Percentiles rank a stretch among this genome's conserved stretches.
Conservation (phyloP, 352 stramenopile species). For the Globisporangium rhizosaccharum region DNA sequence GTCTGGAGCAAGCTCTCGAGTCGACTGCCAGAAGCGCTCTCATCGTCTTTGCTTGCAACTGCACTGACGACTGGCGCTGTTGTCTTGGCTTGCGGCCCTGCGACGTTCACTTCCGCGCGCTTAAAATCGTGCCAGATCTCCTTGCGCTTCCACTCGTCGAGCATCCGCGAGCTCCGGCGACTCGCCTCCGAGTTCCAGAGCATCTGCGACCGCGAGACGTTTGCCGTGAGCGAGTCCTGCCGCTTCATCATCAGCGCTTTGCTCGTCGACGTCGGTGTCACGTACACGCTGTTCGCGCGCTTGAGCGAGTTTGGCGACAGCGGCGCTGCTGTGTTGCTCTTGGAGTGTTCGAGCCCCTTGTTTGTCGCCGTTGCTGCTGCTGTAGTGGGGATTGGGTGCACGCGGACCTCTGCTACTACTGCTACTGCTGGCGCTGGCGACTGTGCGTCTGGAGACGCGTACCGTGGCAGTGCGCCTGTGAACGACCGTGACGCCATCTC, state of each 20-base stretch:
- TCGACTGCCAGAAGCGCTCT: neutral
- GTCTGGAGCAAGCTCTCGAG: conserved; percentile 14
- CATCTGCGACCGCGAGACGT: conserved; percentile 30
- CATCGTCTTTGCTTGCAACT: neutral
- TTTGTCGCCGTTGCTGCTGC: conserved; percentile 2
- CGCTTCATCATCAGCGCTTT: conserved; percentile 20
- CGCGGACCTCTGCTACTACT: conserved; percentile 2
- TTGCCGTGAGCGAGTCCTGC: conserved; percentile 11
- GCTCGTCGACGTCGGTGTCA: conserved; percentile 12
- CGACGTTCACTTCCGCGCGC: conserved; percentile 47
- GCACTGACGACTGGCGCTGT: neutral
- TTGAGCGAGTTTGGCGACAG: conserved; percentile 31
- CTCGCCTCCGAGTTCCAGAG: conserved; percentile 31
- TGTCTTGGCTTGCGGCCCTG: conserved; percentile 11
- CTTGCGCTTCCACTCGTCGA: conserved; percentile 69
- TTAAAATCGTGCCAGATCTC: conserved; percentile 77
- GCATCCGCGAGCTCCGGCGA: conserved; percentile 36
- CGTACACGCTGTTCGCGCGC: conserved; percentile 33
- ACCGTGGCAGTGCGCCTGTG: neutral
- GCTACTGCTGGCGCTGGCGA: neutral
- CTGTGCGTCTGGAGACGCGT: neutral
- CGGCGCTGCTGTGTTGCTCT: conserved; percentile 11
- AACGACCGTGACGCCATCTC: neutral
- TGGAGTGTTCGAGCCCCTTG: conserved; percentile 11
- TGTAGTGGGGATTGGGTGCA: conserved; percentile 25